Evolutionary conservation across 2,329 filamentous ascomycete genomes (phyloP).

Genomic region (Colletotrichum cuscutae): DNA sequence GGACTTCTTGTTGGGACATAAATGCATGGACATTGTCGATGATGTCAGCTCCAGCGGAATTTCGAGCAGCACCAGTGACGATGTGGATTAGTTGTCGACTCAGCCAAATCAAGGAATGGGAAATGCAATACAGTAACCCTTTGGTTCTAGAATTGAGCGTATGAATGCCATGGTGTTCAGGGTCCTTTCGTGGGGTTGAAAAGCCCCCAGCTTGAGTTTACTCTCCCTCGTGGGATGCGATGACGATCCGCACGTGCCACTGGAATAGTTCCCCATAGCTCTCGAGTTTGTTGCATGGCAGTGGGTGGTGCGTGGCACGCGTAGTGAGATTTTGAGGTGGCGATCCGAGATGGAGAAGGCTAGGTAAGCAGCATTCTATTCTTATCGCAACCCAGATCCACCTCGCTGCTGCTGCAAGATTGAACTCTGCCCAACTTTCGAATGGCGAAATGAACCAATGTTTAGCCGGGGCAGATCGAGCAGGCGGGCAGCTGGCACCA

Average conservation of each 20-base stretch:
- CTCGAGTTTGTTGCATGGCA: neutral
- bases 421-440: slow-evolving; percentile 6
- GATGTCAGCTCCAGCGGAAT: neutral
- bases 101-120: neutral
- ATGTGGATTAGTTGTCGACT: neutral
- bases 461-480: neutral
- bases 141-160: neutral
- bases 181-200: neutral
- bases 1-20: neutral
- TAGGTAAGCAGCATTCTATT: slow-evolving; percentile 8
- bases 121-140: neutral
- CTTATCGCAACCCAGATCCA: slow-evolving; percentile 20
- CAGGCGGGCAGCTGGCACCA: slow-evolving; percentile 20
- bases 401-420: neutral
- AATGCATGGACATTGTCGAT: neutral
- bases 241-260: slow-evolving; percentile 13
- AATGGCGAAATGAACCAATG: slow-evolving; percentile 1
- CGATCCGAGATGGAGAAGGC: slow-evolving; percentile 5
- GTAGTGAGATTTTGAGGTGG: neutral
- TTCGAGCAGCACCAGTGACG: neutral
- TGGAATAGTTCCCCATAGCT: neutral
- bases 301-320: neutral
- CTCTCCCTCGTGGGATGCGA: neutral
- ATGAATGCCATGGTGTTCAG: neutral
- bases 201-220: neutral